These are phyloP conservation scores for Botrytis hyacinthi DNA, from an alignment of 2,329 filamentous ascomycete genomes.

Conservation along the genomic window DNA sequence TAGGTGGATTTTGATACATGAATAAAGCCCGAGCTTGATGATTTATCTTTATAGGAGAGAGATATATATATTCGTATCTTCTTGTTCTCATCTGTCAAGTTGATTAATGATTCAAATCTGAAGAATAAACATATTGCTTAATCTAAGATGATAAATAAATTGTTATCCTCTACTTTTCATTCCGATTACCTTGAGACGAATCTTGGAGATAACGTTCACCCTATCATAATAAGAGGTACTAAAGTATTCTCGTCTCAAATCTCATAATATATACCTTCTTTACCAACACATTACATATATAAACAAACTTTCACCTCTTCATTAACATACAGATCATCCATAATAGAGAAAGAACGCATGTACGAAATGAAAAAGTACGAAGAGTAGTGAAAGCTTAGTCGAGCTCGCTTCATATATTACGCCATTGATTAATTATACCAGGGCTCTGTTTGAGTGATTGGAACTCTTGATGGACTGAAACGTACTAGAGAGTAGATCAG, in stretches of 20 bases:
- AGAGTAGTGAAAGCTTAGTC: too few species aligned
- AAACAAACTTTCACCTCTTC: not conserved
- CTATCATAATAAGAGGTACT: not conserved
- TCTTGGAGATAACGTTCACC: too few species aligned
- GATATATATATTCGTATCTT: not conserved
- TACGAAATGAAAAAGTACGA: too few species aligned
- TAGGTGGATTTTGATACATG: not conserved
- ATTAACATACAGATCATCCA: not conserved
- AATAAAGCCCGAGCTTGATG: not conserved
- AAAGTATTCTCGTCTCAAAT: not conserved
- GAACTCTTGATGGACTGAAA: not conserved
- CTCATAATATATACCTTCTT: not conserved
- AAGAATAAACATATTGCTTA: too few species aligned
- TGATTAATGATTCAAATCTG: not conserved
- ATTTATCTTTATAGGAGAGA: not conserved
- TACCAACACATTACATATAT: fast-evolving
- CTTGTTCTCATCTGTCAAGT: not conserved
- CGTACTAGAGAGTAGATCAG: fast-evolving
- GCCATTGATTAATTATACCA: too few species aligned
- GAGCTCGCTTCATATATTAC: too few species aligned
- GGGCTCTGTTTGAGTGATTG: too few species aligned
- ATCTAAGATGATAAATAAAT: fast-evolving
- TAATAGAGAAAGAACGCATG: too few species aligned
- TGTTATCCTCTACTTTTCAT: too few species aligned
- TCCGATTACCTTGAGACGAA: not conserved